Evolutionary conservation across 345 rosid species (phyloP).

Genomic region (Toxicodendron radicans): DNA sequence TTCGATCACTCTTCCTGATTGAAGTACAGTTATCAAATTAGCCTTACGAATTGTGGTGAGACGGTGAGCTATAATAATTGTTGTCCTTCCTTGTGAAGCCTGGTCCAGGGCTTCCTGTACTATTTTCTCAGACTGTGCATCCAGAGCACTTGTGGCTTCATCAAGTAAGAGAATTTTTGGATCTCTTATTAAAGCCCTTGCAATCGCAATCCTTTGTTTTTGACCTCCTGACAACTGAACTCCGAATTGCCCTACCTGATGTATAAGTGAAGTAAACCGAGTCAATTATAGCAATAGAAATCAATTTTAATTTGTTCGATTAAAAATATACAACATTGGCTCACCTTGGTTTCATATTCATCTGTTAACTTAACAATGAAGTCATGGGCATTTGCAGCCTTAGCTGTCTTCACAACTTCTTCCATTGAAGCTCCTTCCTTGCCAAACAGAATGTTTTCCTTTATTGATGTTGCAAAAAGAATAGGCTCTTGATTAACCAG

Average conservation of each 20-base stretch:
- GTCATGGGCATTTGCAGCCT: conserved; percentile 57
- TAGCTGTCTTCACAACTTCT: conserved; percentile 41
- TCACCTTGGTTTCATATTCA: conserved; percentile 51
- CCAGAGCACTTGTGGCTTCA: conserved; percentile 54
- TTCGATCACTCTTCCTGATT: conserved; percentile 45
- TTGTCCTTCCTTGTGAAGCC: conserved; percentile 54
- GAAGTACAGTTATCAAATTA: conserved; percentile 44
- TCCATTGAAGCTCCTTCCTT: conserved; percentile 50
- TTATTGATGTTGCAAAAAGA: conserved; percentile 52
- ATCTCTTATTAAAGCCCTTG: conserved; percentile 53
- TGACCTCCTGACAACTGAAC: conserved; percentile 57
- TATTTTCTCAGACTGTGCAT: conserved; percentile 45
- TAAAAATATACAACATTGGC: background rate
- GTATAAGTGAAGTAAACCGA: background rate
- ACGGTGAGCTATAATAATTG: conserved; percentile 50
- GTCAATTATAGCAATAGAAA: conserved; percentile 11
- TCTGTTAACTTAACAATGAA: conserved; percentile 47
- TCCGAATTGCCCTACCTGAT: conserved; percentile 57
- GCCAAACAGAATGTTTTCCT: conserved; percentile 59
- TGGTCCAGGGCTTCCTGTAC: conserved; percentile 56
- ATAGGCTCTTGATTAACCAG: conserved; percentile 57
- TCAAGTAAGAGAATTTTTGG: conserved; percentile 51
- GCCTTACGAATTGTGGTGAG: conserved; percentile 46
- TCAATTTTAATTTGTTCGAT: background rate
- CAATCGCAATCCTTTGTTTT: conserved; percentile 62